Percentiles rank a stretch among this genome's conserved stretches.
phyloP scores from a whole-genome alignment of 2,329 filamentous ascomycete species.

The Bipolaris bicolor region DNA sequence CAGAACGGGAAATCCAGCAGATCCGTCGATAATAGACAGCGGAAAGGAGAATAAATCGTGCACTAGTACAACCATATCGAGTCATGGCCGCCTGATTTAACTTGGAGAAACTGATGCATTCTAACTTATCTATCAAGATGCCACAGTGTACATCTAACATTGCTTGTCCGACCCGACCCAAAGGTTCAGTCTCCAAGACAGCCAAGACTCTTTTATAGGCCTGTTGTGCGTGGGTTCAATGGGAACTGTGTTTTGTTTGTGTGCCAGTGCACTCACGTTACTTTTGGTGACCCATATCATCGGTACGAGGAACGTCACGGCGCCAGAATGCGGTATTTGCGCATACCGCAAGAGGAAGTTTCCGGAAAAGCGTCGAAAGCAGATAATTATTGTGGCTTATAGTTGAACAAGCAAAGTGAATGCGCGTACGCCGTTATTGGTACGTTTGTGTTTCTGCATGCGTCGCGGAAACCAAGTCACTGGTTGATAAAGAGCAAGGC shows the following conservation, averaged over 20 bases:
- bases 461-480: too few species aligned
- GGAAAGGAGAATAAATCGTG: slow-evolving; percentile 2
- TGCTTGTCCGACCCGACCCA: too few species aligned
- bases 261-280: neutral
- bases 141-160: too few species aligned
- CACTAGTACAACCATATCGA: neutral
- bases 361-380: neutral
- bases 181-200: too few species aligned
- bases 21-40: neutral
- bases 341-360: neutral
- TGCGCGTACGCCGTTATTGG: too few species aligned
- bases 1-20: neutral
- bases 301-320: neutral
- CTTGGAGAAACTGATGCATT: too few species aligned
- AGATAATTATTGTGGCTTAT: neutral
- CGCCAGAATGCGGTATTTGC: neutral
- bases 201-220: too few species aligned
- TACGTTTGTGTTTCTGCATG: too few species aligned
- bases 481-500: too few species aligned
- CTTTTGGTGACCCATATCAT: neutral
- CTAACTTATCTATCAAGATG: too few species aligned
- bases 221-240: neutral
- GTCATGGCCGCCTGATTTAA: too few species aligned
- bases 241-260: neutral
- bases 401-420: neutral